phyloP scores from a whole-genome alignment of 768 basidiomycete genomes.

The Phlebiopsis flavidoalba region DNA sequence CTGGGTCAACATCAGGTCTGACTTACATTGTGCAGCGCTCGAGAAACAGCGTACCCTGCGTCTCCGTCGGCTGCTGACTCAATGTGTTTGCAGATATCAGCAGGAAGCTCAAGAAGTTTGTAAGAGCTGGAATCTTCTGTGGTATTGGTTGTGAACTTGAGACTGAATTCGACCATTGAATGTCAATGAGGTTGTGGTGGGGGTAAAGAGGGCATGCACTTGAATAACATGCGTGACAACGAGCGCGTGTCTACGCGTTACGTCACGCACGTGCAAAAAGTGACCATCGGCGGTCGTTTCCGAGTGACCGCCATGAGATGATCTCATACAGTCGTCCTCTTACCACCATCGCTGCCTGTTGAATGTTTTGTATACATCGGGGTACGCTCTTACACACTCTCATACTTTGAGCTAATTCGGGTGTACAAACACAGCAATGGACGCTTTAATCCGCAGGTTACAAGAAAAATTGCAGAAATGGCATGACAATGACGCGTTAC shows the following conservation, averaged over 20 bases:
- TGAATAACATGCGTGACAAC: not conserved
- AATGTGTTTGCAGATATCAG: conserved; percentile 58
- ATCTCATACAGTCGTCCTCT: not conserved
- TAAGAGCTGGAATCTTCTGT: conserved; percentile 44
- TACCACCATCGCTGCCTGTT: no score
- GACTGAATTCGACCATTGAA: conserved; percentile 15
- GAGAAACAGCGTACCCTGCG: conserved; percentile 21
- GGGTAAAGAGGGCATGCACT: not conserved
- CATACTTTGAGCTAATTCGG: not conserved
- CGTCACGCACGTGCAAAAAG: not conserved
- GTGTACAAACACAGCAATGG: not conserved
- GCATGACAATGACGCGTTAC: not conserved
- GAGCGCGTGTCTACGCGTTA: not conserved
- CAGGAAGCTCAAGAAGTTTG: conserved; percentile 69
- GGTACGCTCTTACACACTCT: not conserved
- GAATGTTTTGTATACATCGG: not conserved
- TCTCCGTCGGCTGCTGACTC: conserved; percentile 40
- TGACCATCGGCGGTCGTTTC: not conserved
- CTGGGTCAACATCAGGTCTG: conserved; percentile 28
- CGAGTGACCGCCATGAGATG: not conserved
- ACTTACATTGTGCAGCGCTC: not conserved
- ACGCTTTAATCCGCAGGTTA: conserved; percentile 1
- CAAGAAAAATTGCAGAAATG: not conserved
- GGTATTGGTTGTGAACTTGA: conserved; percentile 16
- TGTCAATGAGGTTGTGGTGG: not conserved